A percentile compares a stretch with the other conserved stretches of the same genome.
Evolutionary conservation across 2,329 filamentous ascomycete species (phyloP).

Genomic region (Calonectria naviculata): DNA sequence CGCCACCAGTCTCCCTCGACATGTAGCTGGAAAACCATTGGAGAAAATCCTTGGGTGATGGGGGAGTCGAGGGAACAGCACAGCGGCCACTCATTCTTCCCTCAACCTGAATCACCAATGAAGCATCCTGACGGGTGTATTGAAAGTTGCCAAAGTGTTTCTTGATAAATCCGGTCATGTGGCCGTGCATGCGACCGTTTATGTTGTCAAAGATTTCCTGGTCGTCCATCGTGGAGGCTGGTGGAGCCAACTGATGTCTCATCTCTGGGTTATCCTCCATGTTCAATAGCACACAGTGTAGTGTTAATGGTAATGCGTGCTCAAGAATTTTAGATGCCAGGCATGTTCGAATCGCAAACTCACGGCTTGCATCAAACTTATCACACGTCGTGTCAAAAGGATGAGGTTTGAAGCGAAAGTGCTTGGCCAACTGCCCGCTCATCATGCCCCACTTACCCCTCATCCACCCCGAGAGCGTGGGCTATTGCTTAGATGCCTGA

Average conservation of each 20-base stretch:
- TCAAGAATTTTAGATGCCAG: too few species aligned
- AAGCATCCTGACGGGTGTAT: background rate
- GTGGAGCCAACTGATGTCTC: background rate
- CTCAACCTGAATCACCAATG: background rate
- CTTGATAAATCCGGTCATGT: background rate
- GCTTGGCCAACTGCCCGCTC: too few species aligned
- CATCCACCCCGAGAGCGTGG: too few species aligned
- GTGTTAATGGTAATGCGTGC: too few species aligned
- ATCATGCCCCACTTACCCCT: too few species aligned
- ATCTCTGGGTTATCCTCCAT: background rate
- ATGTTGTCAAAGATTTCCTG: background rate
- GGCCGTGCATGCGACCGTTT: background rate
- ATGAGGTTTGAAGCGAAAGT: too few species aligned
- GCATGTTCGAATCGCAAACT: too few species aligned
- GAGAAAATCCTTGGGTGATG: background rate
- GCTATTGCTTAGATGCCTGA: too few species aligned
- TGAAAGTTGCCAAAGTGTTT: background rate
- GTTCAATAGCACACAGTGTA: too few species aligned
- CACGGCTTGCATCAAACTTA: too few species aligned
- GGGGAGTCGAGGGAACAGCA: background rate
- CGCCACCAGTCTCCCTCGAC: background rate
- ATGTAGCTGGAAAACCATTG: background rate
- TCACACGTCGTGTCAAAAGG: too few species aligned
- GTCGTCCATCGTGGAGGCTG: background rate
- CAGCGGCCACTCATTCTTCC: background rate